Base-by-base conservation (phyloP, 306 rosid species). In the Begonia peltatifolia region DNA sequence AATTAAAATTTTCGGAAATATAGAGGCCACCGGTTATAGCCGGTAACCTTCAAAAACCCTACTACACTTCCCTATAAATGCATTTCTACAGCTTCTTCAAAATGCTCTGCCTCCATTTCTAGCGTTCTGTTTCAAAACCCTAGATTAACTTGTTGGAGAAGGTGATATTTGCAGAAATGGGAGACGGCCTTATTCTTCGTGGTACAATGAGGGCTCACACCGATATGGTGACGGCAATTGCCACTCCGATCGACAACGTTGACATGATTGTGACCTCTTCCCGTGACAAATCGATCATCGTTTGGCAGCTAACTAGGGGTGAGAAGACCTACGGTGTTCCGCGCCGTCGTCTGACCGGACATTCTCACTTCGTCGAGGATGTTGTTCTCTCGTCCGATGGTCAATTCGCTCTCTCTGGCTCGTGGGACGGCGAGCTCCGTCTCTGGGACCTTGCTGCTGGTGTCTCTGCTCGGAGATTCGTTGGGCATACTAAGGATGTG, bases 391-490 rank as follows among this genome's bases (percentile, higher is more conserved):
- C 99, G 0, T 92, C 99, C 43, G 99, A 92, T 49, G 93, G 94
- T 14, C 99, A 92, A 78, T 92, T 92, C 56, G 99, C 99, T 0
- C 96, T 92, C 3, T 92, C 99, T 13, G 99, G 99, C 2, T 83
- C 99, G 13, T 92, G 96, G 99, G 99, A 92, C 68, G 94, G 94
- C n/a, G 99, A 92, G 73, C 99, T 92, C 70, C 83, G 99, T 16
- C 89, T 92, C 4, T 92, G 99, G 99, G 99, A 92, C 38, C 71
- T 92, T 9, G 73, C 84, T 14, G 64, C 79, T 6, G 99, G 99
- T 0, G 68, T 69, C 35, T 76, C 99, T 14, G 84, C 99, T 0
- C 88, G 99, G 23, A 69, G 99, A 14, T 92, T 92, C 12, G 96
- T 86, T 0, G 99, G 99, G 0, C 99, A 92, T 76, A 83, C 99